phyloP scores from a whole-genome alignment of 805 yeast genomes.

The Pichia californica region DNA sequence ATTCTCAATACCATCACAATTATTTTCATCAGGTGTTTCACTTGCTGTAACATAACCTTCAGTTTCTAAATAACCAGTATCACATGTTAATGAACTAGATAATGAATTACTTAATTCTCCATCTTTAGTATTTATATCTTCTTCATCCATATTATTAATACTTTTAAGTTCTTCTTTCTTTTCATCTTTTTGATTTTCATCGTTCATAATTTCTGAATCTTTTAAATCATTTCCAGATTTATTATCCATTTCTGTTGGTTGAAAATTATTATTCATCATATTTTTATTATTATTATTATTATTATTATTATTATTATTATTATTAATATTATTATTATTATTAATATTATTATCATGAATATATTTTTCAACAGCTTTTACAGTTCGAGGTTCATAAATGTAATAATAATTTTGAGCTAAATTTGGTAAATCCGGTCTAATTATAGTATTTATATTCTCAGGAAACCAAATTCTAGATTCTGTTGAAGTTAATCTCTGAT shows the following conservation, averaged over 20 bases:
- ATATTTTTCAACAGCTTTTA: too few relatives aligned
- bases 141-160: background rate
- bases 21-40: background rate
- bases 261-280: too few relatives aligned
- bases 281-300: too few relatives aligned
- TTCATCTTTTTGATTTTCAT: background rate
- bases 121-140: too few relatives aligned
- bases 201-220: background rate
- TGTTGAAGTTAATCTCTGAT: too few relatives aligned
- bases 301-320: too few relatives aligned
- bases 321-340: too few relatives aligned
- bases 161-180: background rate
- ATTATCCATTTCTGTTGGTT: too few relatives aligned
- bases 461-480: conserved; percentile 6
- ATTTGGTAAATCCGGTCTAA: conserved; percentile 1
- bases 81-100: too few relatives aligned
- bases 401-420: conserved; percentile 1
- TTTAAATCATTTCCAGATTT: background rate
- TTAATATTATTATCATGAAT: too few relatives aligned
- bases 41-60: background rate
- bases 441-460: background rate
- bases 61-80: background rate
- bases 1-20: too few relatives aligned
- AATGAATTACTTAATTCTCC: too few relatives aligned
- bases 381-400: conserved; percentile 2